A percentile compares a stretch with the other conserved stretches of the same genome.
These are phyloP conservation scores for Jamesozyma jinghongensis DNA, from an alignment of 805 yeast genomes.

Conservation along the genomic window DNA sequence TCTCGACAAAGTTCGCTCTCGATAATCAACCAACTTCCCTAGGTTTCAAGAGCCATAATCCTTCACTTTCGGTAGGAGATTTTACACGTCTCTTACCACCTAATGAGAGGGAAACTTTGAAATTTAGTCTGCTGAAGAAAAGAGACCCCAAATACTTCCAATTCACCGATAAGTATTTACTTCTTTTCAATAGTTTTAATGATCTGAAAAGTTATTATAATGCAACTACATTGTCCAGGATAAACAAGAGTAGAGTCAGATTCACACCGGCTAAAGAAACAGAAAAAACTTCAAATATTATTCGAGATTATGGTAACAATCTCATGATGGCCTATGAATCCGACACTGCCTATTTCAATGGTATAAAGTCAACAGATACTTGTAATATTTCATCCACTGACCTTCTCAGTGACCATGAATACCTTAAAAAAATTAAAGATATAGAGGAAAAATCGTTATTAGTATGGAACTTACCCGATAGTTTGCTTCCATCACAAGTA, in stretches of 20 bases:
- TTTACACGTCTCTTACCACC: conserved; percentile 14
- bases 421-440: conserved; percentile 3
- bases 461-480: conserved; percentile 25
- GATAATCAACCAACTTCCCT: background rate
- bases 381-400: no score
- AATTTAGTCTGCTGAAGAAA: conserved; percentile 14
- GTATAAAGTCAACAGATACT: background rate
- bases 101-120: background rate
- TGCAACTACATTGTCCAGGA: conserved; percentile 10
- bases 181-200: conserved; percentile 16
- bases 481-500: conserved; percentile 11
- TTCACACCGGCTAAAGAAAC: conserved; percentile 6
- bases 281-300: background rate
- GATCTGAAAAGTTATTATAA: conserved; percentile 10
- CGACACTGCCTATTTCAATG: conserved; percentile 8
- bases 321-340: conserved; percentile 20
- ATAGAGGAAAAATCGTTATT: conserved; percentile 19
- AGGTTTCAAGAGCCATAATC: conserved; percentile 16
- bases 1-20: background rate
- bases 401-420: background rate
- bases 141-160: conserved; percentile 27
- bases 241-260: conserved; percentile 15
- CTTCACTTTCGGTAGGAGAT: conserved; percentile 15
- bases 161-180: conserved; percentile 21
- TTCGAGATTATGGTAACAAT: conserved; percentile 7